These are phyloP conservation scores for Zygoascus bituminiphila DNA, from an alignment of 805 yeast species.

Conservation along the genomic window DNA sequence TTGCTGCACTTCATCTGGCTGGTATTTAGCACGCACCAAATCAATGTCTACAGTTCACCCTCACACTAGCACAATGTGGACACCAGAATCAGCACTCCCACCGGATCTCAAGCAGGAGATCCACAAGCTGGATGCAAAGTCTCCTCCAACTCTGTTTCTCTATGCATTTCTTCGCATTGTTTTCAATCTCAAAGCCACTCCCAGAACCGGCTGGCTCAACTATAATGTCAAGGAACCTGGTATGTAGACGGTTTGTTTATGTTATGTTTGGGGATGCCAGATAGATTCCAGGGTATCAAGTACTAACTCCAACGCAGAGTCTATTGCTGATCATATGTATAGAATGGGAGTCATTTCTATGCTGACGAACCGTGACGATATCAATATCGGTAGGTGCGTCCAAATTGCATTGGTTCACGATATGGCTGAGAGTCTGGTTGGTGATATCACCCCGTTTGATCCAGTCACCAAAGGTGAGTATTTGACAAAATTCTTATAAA, in stretches of 20 bases:
- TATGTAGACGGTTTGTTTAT: constrained; percentile 2
- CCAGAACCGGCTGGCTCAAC: constrained; percentile 92
- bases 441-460: constrained; percentile 87
- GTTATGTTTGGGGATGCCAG: no score
- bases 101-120: constrained; percentile 34
- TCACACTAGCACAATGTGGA: constrained; percentile 34
- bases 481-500: neutral
- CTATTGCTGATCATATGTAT: constrained; percentile 93
- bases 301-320: constrained; percentile 30
- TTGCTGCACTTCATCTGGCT: no score
- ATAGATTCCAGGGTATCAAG: no score
- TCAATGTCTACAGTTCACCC: no score
- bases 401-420: constrained; percentile 88
- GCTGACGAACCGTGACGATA: constrained; percentile 45
- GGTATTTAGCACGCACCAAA: no score
- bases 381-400: constrained; percentile 62
- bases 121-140: constrained; percentile 8
- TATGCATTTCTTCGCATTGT: constrained; percentile 58
- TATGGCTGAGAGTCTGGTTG: constrained; percentile 88
- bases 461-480: constrained; percentile 44
- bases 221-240: constrained; percentile 45
- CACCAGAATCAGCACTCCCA: constrained; percentile 48
- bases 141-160: constrained; percentile 15
- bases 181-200: constrained; percentile 63
- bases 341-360: constrained; percentile 80